phyloP scores from a whole-genome alignment of 2,329 filamentous ascomycete species.

The Alternaria rosae region DNA sequence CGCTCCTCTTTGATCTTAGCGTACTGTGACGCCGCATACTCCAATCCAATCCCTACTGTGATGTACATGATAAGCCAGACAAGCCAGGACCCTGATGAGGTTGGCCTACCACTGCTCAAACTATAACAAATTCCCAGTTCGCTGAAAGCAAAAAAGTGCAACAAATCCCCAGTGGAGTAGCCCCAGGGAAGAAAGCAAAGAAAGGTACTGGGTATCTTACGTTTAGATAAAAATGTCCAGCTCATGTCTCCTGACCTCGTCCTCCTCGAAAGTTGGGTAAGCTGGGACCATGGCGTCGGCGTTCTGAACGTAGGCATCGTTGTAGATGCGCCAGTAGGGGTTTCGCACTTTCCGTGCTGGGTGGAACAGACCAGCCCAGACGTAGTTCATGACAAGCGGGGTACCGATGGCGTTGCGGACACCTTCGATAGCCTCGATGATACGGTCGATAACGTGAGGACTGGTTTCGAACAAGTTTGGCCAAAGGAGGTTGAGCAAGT shows the following conservation, averaged over 20 bases:
- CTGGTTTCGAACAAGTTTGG: slow-evolving; percentile 98
- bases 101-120: slow-evolving; percentile 8
- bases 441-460: slow-evolving; percentile 97
- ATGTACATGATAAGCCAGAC: slow-evolving; percentile 21
- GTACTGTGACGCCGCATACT: slow-evolving; percentile 16
- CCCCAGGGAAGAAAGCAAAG: neutral
- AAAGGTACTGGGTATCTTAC: slow-evolving; percentile 13
- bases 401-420: slow-evolving; percentile 93
- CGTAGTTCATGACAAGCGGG: slow-evolving; percentile 94
- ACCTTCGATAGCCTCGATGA: slow-evolving; percentile 96
- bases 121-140: slow-evolving; percentile 5
- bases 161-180: slow-evolving; percentile 2
- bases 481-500: slow-evolving; percentile 93
- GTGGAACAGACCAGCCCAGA: slow-evolving; percentile 97
- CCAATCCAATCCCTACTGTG: slow-evolving; percentile 16
- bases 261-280: slow-evolving; percentile 86
- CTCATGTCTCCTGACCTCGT: slow-evolving; percentile 79
- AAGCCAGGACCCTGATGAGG: slow-evolving; percentile 1
- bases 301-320: slow-evolving; percentile 92
- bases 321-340: slow-evolving; percentile 97
- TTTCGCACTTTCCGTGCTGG: slow-evolving; percentile 91
- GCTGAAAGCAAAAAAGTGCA: slow-evolving; percentile 5
- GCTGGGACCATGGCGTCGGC: slow-evolving; percentile 97
- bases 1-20: slow-evolving; percentile 2
- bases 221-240: slow-evolving; percentile 79